Percentiles rank a stretch among this genome's conserved stretches.
Evolutionary conservation across 2,329 filamentous ascomycete species (phyloP).

Genomic region (Cladophialophora immunda): DNA sequence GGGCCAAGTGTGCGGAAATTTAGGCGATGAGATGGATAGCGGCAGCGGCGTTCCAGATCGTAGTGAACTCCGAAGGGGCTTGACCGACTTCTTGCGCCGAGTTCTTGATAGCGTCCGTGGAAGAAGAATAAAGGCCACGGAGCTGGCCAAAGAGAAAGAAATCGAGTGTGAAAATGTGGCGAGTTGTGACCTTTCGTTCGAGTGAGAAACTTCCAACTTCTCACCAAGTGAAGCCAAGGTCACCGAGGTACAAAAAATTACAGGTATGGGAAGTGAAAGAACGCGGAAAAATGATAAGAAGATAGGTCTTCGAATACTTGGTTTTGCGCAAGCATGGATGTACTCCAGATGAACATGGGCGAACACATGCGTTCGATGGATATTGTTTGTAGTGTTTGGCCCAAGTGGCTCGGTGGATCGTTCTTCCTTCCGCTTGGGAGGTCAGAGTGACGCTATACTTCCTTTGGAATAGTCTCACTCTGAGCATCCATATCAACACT

Average conservation of each 20-base stretch:
- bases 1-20: background rate
- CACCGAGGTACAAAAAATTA: background rate
- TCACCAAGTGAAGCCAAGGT: constrained; percentile 1
- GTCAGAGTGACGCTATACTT: background rate
- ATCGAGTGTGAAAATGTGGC: background rate
- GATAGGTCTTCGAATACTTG: background rate
- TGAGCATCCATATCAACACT: background rate
- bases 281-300: background rate
- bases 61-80: background rate
- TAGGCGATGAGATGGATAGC: background rate
- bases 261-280: background rate
- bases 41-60: background rate
- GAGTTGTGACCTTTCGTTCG: background rate
- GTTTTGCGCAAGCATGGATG: background rate
- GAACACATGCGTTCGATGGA: background rate
- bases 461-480: background rate
- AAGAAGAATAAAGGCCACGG: background rate
- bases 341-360: background rate
- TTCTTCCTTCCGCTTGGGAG: background rate
- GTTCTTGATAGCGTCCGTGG: background rate
- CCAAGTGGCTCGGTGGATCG: constrained; percentile 4
- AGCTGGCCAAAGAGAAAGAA: background rate
- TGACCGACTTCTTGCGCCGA: background rate
- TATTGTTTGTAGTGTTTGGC: background rate
- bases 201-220: background rate